These are phyloP conservation scores for Bauhinia variegata DNA, from an alignment of 306 rosid genomes.

Conservation along the genomic window DNA sequence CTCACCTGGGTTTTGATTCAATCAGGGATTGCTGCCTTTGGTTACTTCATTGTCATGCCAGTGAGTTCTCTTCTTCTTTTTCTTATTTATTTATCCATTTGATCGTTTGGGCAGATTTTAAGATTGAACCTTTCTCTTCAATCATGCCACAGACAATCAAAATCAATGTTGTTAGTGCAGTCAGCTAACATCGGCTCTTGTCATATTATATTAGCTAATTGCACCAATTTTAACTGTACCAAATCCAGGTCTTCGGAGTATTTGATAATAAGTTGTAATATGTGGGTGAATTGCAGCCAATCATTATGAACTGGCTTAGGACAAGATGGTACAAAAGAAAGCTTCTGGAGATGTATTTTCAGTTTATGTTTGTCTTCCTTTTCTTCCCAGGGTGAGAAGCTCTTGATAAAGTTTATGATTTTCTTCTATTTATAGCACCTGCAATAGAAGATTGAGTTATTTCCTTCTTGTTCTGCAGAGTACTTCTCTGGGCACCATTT, in stretches of 20 bases:
- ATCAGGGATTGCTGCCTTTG: constrained; percentile 60
- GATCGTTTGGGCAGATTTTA: not conserved
- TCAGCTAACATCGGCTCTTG: too few species aligned
- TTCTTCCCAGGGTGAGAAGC: constrained; percentile 78
- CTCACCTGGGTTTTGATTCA: constrained; percentile 56
- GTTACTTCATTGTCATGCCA: constrained; percentile 69
- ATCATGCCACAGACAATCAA: too few species aligned
- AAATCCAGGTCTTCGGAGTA: too few species aligned
- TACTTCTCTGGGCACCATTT: constrained; percentile 94
- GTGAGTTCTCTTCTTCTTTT: constrained; percentile 49
- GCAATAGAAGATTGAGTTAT: not conserved
- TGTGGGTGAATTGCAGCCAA: constrained; percentile 61
- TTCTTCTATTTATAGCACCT: not conserved
- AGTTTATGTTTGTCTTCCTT: constrained; percentile 91
- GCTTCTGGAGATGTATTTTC: constrained; percentile 74
- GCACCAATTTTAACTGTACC: too few species aligned
- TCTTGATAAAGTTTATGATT: not conserved
- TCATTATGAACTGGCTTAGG: constrained; percentile 86
- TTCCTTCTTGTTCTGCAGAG: constrained; percentile 47
- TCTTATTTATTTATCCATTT: too few species aligned
- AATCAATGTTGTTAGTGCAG: too few species aligned
- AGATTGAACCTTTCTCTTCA: not conserved
- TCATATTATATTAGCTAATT: too few species aligned
- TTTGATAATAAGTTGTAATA: not conserved
- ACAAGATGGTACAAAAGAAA: constrained; percentile 85